Conservation (phyloP, 2,329 filamentous ascomycete genomes). For the Chrysosphaeria jannelii region DNA sequence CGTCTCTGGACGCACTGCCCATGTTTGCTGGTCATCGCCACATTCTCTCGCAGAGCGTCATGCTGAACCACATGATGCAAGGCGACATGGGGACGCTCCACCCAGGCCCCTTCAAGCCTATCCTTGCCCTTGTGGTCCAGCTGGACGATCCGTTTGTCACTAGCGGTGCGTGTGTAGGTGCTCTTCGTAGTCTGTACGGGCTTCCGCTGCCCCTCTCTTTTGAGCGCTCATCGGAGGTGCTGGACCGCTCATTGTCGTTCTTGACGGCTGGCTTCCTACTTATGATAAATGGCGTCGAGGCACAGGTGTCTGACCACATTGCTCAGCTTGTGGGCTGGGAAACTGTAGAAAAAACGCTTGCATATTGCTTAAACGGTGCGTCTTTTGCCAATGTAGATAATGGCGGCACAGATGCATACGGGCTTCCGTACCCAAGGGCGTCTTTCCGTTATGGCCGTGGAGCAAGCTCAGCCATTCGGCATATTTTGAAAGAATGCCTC, state of each 20-base stretch:
- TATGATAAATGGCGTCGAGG: slow-evolving; percentile 4
- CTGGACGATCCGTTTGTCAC: slow-evolving; percentile 4
- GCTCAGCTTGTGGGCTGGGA: slow-evolving; percentile 4
- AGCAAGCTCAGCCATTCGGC: slow-evolving; percentile 11
- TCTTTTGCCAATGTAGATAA: slow-evolving; percentile 7
- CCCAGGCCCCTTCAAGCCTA: slow-evolving; percentile 2
- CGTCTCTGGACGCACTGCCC: too few species aligned
- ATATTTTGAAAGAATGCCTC: slow-evolving; percentile 21
- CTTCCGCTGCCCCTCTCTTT: slow-evolving; percentile 1
- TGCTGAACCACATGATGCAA: slow-evolving; percentile 3
- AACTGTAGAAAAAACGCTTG: slow-evolving; percentile 4
- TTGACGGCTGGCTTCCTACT: slow-evolving; percentile 4
- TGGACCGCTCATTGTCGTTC: slow-evolving; percentile 4
- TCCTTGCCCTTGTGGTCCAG: slow-evolving; percentile 2
- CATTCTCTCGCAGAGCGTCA: slow-evolving; percentile 5
- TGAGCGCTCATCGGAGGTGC: not conserved
- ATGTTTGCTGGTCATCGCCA: slow-evolving; percentile 5
- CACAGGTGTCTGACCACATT: slow-evolving; percentile 2
- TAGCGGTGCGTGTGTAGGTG: slow-evolving; percentile 2
- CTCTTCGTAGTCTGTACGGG: slow-evolving; percentile 5
- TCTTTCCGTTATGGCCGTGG: slow-evolving; percentile 21
- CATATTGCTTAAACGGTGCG: slow-evolving; percentile 6
- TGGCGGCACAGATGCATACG: slow-evolving; percentile 3
- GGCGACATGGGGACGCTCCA: slow-evolving; percentile 1
- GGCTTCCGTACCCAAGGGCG: slow-evolving; percentile 5